A percentile compares a stretch with the other conserved stretches of the same genome.
Conservation (phyloP, 257 asterid species). For the Solanum tarijense region DNA sequence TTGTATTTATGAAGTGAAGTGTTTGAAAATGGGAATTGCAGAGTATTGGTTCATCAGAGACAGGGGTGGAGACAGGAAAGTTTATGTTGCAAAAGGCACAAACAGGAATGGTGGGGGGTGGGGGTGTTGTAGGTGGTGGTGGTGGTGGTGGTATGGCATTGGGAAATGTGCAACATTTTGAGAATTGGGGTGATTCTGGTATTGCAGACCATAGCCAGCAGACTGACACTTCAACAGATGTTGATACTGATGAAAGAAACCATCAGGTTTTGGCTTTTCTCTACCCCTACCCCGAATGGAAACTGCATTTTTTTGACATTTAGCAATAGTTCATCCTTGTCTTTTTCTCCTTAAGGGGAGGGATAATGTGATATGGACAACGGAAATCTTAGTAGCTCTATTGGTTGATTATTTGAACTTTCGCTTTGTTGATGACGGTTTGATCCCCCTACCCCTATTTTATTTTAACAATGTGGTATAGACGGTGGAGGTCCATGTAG, state of each 20-base stretch:
- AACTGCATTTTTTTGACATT: not conserved
- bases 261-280: conserved; percentile 13
- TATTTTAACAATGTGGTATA: not conserved
- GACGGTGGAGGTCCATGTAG: not conserved
- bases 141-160: conserved; percentile 23
- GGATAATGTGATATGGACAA: not conserved
- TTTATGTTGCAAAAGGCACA: conserved; percentile 28
- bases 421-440: not conserved
- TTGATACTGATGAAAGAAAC: conserved; percentile 35
- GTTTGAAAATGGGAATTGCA: conserved; percentile 10
- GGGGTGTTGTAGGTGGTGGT: conserved; percentile 4
- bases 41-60: conserved; percentile 60
- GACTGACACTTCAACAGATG: conserved; percentile 47
- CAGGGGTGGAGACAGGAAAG: conserved; percentile 37
- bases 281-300: not conserved
- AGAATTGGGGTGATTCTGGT: conserved; percentile 47
- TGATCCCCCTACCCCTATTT: not conserved
- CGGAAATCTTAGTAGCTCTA: not conserved
- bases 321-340: not conserved
- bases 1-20: not conserved
- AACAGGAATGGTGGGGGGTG: conserved; percentile 11
- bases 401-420: not conserved
- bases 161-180: conserved; percentile 46
- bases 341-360: not conserved
- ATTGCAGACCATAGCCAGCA: conserved; percentile 46